Evolutionary conservation across 257 asterid genomes (phyloP).

Genomic region (Nicotiana attenuata): DNA sequence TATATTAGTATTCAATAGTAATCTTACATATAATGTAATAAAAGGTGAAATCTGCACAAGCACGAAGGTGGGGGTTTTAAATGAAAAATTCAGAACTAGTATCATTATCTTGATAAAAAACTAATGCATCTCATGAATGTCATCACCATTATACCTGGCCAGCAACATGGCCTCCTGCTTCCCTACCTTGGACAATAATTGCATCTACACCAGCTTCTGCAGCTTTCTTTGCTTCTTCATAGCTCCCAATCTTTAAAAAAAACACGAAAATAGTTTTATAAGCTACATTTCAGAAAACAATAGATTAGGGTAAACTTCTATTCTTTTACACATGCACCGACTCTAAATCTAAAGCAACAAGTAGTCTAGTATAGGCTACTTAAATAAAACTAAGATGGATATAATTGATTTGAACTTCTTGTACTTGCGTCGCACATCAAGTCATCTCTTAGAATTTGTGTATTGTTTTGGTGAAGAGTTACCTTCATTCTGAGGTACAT

Average conservation of each 20-base stretch:
- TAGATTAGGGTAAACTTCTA: background rate
- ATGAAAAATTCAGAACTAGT: background rate
- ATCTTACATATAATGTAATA: background rate
- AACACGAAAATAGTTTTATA: background rate
- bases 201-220: slow-evolving; percentile 75
- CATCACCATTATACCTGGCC: slow-evolving; percentile 52
- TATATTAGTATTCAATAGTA: background rate
- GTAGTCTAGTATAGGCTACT: background rate
- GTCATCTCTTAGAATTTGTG: background rate
- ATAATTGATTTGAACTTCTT: background rate
- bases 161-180: slow-evolving; percentile 92
- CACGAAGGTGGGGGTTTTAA: background rate
- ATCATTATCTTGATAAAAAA: background rate
- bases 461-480: background rate
- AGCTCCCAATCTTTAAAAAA: slow-evolving; percentile 62
- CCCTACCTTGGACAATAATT: slow-evolving; percentile 78
- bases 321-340: background rate
- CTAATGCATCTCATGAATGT: background rate
- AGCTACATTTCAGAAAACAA: background rate
- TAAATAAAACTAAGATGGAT: background rate
- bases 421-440: background rate
- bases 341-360: background rate
- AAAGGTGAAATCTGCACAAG: background rate
- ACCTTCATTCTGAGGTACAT: background rate
- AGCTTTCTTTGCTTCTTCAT: slow-evolving; percentile 66